phyloP scores from a whole-genome alignment of 768 basidiomycete species.

The Mycena rosella region DNA sequence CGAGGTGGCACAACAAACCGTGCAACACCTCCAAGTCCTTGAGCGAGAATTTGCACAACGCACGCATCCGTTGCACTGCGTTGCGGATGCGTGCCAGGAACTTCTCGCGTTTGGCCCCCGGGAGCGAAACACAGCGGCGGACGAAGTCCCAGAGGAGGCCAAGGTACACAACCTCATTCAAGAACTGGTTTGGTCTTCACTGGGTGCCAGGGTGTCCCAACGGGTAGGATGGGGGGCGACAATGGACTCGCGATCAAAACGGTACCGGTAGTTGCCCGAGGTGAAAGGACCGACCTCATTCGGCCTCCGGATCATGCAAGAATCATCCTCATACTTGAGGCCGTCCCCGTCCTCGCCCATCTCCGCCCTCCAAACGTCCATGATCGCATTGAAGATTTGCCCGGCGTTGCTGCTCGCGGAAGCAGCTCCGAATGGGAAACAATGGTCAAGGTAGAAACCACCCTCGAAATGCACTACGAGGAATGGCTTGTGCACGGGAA shows the following conservation, averaged over 20 bases:
- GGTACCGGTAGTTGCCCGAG: slow-evolving; percentile 10
- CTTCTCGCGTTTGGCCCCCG: slow-evolving; percentile 40
- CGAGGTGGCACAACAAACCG: slow-evolving; percentile 2
- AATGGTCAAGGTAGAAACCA: slow-evolving; percentile 37
- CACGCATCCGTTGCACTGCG: too few relatives aligned
- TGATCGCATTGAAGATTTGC: slow-evolving; percentile 28
- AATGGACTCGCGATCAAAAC: slow-evolving; percentile 30
- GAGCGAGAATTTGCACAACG: too few relatives aligned
- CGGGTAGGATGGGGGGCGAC: slow-evolving; percentile 24
- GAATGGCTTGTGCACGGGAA: slow-evolving; percentile 35
- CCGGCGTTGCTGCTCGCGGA: slow-evolving; percentile 40
- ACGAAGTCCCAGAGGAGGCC: slow-evolving; percentile 49
- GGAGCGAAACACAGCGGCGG: slow-evolving; percentile 39
- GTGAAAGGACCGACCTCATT: not conserved
- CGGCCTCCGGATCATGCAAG: not conserved
- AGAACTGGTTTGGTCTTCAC: slow-evolving; percentile 8
- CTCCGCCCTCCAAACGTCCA: slow-evolving; percentile 27
- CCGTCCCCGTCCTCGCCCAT: not conserved
- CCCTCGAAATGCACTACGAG: slow-evolving; percentile 24
- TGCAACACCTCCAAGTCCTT: too few relatives aligned
- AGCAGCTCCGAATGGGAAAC: slow-evolving; percentile 29
- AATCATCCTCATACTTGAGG: slow-evolving; percentile 36
- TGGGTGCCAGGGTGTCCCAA: slow-evolving; percentile 45
- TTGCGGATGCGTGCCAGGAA: too few relatives aligned
- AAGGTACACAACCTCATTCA: slow-evolving; percentile 33